Evolutionary conservation across 352 stramenopile genomes (phyloP).

Genomic region (Phytophthora brassicae): DNA sequence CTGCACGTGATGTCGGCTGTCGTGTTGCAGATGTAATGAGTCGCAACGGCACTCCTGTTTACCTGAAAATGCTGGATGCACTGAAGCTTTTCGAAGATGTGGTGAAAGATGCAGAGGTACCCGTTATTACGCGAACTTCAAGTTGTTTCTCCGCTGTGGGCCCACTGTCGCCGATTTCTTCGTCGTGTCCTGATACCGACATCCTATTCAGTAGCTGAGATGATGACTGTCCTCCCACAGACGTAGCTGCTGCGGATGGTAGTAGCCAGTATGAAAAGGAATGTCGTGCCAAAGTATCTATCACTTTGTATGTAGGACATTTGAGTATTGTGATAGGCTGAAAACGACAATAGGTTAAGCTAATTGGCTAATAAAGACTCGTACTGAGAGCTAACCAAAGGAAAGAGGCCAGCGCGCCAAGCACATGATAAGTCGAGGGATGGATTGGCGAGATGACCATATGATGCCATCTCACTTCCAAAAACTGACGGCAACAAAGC

Average conservation of each 20-base stretch:
- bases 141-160: too few species aligned
- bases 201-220: background rate
- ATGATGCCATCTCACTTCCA: conserved; percentile 1
- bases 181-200: background rate
- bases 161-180: background rate
- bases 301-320: too few species aligned
- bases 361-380: background rate
- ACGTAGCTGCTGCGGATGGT: background rate
- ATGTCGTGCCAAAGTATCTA: too few species aligned
- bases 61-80: background rate
- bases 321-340: too few species aligned
- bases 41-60: conserved; percentile 7
- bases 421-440: background rate
- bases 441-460: conserved; percentile 1
- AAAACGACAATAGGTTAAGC: too few species aligned
- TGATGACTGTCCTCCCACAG: background rate
- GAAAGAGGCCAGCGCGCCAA: background rate
- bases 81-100: conserved; percentile 1
- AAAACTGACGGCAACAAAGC: conserved; percentile 11
- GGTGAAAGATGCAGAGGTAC: background rate
- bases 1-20: background rate
- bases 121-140: background rate
- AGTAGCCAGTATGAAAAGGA: background rate
- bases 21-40: conserved; percentile 8
- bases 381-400: background rate